phyloP scores from a whole-genome alignment of 306 rosid genomes.

The Hippophae tibetana region DNA sequence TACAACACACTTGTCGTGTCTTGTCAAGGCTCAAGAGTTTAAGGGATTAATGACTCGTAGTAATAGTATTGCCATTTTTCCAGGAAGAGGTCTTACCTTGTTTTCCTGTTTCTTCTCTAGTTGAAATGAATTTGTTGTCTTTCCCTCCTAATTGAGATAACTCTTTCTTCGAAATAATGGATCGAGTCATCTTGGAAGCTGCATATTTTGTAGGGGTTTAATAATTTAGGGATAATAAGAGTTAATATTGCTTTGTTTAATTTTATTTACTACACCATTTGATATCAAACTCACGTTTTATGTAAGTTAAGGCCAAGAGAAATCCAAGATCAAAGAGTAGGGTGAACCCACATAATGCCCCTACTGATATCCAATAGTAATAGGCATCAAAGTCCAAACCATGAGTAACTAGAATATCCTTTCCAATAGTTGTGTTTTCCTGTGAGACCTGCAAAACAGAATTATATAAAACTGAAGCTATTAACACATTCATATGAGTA shows the following conservation, averaged over 20 bases:
- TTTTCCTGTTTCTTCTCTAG: conserved; percentile 5
- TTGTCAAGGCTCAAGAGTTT: too few relatives aligned
- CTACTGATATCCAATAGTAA: conserved; percentile 41
- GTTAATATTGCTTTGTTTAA: background rate
- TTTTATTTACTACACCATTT: conserved; percentile 10
- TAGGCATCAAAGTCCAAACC: conserved; percentile 29
- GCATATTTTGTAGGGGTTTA: background rate
- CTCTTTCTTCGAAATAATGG: conserved; percentile 30
- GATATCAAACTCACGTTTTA: conserved; percentile 26
- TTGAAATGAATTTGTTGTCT: conserved; percentile 24
- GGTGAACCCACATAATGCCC: conserved; percentile 29
- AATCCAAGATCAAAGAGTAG: conserved; percentile 34
- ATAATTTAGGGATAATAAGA: background rate
- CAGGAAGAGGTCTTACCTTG: conserved; percentile 2
- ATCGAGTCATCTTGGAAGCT: conserved; percentile 36
- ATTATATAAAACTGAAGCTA: background rate
- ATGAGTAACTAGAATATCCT: conserved; percentile 25
- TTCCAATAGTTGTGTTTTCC: conserved; percentile 26
- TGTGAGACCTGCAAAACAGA: conserved; percentile 13
- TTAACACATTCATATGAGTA: background rate
- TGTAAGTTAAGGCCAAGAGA: conserved; percentile 29
- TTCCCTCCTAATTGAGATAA: conserved; percentile 23
- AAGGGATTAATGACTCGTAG: too few relatives aligned
- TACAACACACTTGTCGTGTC: too few relatives aligned
- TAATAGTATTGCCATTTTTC: too few relatives aligned